Conservation (phyloP, 2,329 filamentous ascomycete species). For the Capronia coronata region DNA sequence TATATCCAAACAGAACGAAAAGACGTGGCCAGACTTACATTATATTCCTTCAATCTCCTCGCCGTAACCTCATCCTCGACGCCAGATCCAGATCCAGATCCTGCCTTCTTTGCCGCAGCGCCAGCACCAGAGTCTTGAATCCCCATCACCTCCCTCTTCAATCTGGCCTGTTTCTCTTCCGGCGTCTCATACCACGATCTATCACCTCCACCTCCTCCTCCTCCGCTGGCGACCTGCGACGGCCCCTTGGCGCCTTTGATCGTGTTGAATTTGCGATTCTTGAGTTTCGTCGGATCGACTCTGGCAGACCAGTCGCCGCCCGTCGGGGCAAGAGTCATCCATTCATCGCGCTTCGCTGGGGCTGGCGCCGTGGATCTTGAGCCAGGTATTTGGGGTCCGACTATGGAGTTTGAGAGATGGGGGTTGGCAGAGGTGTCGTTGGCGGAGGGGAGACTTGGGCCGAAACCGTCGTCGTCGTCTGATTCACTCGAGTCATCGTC, state of each 20-base stretch:
- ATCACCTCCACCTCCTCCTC: conserved; percentile 39
- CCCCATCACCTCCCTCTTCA: conserved; percentile 77
- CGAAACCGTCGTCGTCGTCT: conserved; percentile 41
- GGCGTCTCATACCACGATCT: conserved; percentile 88
- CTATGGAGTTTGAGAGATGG: conserved; percentile 27
- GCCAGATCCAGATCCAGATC: conserved; percentile 18
- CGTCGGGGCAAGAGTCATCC: conserved; percentile 69
- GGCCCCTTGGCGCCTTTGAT: conserved; percentile 51
- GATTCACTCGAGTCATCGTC: too few relatives aligned
- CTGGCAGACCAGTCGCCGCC: conserved; percentile 50
- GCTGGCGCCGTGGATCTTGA: conserved; percentile 32
- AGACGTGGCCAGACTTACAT: conserved; percentile 42
- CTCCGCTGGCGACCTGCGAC: conserved; percentile 33
- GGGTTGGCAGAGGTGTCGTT: conserved; percentile 22
- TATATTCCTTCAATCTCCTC: conserved; percentile 52
- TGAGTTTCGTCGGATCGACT: conserved; percentile 76
- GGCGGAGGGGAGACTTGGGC: conserved; percentile 37
- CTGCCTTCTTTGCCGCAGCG: conserved; percentile 9
- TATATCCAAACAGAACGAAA: background rate
- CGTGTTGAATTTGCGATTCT: conserved; percentile 74
- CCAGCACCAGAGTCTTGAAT: conserved; percentile 39
- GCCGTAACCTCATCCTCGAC: conserved; percentile 37
- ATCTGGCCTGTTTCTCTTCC: conserved; percentile 72
- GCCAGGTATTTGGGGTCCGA: conserved; percentile 29
- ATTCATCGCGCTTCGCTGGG: conserved; percentile 64